Evolutionary conservation across 495 filamentous ascomycete genomes (phyloP), one percentile per base, ranked within the genome.

Genomic region (Melanomma pulvis-pyrius): DNA sequence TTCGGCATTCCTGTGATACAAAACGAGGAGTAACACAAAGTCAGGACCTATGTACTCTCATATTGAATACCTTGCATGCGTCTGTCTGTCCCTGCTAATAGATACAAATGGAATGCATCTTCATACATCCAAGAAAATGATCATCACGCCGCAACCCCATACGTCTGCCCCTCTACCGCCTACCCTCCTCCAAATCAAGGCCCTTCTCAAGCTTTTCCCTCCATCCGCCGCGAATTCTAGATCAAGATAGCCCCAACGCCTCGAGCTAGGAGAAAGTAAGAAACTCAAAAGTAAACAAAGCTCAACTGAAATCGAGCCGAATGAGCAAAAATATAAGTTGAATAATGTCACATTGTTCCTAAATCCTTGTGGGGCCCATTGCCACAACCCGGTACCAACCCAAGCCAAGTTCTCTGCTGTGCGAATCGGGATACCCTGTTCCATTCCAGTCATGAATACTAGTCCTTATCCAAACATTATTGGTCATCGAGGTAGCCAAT

Each of bases 401-500:
- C 39, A 44, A 15, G n/a, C n/a, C n/a, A 44, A 44, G 39, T 11
- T 44, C 39, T 44, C n/a, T 44, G 39, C 17, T 6, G n/a, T 44
- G 39, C 13, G 39, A 44, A 44, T 44, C 13, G 39, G 39, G 39
- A 36, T n/a, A 44, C 17, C 2, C 39, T n/a, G n/a, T n/a, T n/a
- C 39, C 4, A 44, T 44, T 34, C 9, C 39, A 44, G 9, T 44
- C 39, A 44, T 44, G 9, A 44, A 6, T 6, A 12, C 39, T 44
- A 11, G 3, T 44, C 39, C 32, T 15, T 44, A 44, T 44, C 39
- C 39, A 44, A 44, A 12, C 30, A 34, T n/a, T 44, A 44, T 44
- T 44, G 39, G 13, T 44, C 39, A 44, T 44, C 39, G 39, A 72
- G 50, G 34, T 53, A 58, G n/a, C 66, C 73, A 66, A 78, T 63